Evolutionary conservation across 768 basidiomycete species (phyloP).

Genomic region (Xerocomellus chrysenteron): DNA sequence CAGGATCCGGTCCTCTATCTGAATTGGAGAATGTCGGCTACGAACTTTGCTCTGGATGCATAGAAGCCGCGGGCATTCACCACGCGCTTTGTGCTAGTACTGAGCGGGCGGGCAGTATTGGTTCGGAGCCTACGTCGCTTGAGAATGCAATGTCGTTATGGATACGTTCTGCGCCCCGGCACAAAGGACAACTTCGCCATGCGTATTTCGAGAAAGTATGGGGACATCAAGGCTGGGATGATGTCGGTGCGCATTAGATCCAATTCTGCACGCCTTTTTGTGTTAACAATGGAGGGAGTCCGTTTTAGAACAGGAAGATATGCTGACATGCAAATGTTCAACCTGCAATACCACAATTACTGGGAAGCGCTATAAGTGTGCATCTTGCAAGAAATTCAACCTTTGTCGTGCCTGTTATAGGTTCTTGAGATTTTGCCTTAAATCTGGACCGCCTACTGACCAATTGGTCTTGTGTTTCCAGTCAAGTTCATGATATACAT

Average conservation of each 20-base stretch:
- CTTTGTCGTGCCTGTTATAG: constrained; percentile 83
- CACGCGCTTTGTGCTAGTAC: constrained; percentile 69
- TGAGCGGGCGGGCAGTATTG: constrained; percentile 15
- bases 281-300: constrained; percentile 5
- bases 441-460: not conserved
- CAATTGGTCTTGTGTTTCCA: constrained; percentile 27
- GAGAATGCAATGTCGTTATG: constrained; percentile 59
- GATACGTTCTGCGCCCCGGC: constrained; percentile 65
- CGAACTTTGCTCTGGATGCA: constrained; percentile 81
- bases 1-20: not conserved
- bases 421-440: constrained; percentile 37
- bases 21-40: constrained; percentile 48
- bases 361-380: constrained; percentile 79
- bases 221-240: constrained; percentile 81
- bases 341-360: constrained; percentile 69
- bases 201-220: constrained; percentile 86
- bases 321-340: constrained; percentile 63
- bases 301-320: constrained; percentile 70
- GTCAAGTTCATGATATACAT: constrained; percentile 90
- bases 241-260: constrained; percentile 64
- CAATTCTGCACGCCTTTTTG: not conserved
- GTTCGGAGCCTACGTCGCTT: constrained; percentile 47
- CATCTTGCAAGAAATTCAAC: constrained; percentile 74
- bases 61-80: constrained; percentile 72
- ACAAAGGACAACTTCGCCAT: constrained; percentile 77